Conservation (phyloP, 257 asterid genomes). For the Ocimum tenuiflorum region DNA sequence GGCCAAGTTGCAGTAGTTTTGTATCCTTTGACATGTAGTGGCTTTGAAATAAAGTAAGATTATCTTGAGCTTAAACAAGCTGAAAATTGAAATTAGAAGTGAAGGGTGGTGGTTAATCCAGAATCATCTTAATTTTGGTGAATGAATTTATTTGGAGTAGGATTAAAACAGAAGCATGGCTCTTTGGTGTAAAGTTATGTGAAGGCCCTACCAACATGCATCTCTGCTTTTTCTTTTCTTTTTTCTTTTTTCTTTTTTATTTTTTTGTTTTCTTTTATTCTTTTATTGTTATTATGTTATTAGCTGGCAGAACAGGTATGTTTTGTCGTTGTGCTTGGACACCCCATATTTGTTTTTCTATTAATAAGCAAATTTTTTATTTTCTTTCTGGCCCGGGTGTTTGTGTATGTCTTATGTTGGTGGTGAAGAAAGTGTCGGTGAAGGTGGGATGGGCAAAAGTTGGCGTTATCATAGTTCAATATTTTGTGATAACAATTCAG, state of each 20-base stretch:
- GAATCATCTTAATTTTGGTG: too few relatives aligned
- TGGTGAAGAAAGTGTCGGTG: constrained; percentile 27
- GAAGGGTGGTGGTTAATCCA: too few relatives aligned
- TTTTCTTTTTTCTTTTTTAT: neutral
- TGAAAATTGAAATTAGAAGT: neutral
- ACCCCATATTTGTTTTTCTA: neutral
- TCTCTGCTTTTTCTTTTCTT: constrained; percentile 4
- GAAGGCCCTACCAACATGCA: constrained; percentile 31
- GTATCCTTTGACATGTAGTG: constrained; percentile 21
- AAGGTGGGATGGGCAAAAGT: neutral
- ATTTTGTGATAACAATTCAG: too few relatives aligned
- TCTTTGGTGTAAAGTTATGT: constrained; percentile 31
- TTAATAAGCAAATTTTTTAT: neutral
- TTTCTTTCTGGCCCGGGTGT: neutral
- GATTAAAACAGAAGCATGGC: constrained; percentile 18
- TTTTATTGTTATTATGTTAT: constrained; percentile 26
- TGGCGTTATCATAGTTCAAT: too few relatives aligned
- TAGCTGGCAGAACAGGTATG: constrained; percentile 37
- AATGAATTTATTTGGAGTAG: constrained; percentile 1
- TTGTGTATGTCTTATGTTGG: neutral
- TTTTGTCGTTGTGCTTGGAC: constrained; percentile 25
- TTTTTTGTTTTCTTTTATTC: neutral
- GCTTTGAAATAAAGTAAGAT: too few relatives aligned
- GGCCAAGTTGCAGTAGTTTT: constrained; percentile 29
- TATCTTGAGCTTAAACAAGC: too few relatives aligned